Evolutionary conservation across 73 alveolate species (phyloP).

Genomic region (Paramecium pentaurelia): DNA sequence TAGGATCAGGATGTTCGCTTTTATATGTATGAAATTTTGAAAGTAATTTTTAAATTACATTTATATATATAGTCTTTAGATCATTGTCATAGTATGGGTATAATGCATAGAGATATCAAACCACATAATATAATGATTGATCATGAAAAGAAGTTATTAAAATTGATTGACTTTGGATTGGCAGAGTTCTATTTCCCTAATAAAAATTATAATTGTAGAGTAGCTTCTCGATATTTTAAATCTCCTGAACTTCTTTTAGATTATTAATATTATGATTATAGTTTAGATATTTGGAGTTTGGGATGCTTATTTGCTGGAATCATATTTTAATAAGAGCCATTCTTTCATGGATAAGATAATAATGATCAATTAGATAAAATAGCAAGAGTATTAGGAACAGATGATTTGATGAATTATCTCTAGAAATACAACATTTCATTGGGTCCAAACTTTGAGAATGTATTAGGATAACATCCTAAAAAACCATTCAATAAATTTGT

Average conservation of each 20-base stretch:
- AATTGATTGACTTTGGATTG: constrained; percentile 88
- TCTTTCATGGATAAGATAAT: constrained; percentile 85
- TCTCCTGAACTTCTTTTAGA: constrained; percentile 71
- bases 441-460: constrained; percentile 64
- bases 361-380: constrained; percentile 82
- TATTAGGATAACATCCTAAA: constrained; percentile 71
- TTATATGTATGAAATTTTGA: constrained; percentile 88
- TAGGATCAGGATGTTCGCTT: constrained; percentile 90
- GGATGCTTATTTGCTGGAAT: constrained; percentile 80
- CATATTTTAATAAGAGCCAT: constrained; percentile 79
- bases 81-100: constrained; percentile 83
- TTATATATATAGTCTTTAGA: constrained; percentile 72
- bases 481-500: constrained; percentile 76
- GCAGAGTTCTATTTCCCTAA: constrained; percentile 84
- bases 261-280: constrained; percentile 71
- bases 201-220: constrained; percentile 76
- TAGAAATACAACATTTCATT: constrained; percentile 70
- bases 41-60: constrained; percentile 67
- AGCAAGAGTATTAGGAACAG: constrained; percentile 82
- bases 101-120: constrained; percentile 85
- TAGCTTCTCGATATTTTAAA: constrained; percentile 71
- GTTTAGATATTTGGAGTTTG: constrained; percentile 79
- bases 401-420: constrained; percentile 69
- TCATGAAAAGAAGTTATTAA: constrained; percentile 67
- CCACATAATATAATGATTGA: constrained; percentile 88